Evolutionary conservation across 2,329 filamentous ascomycete species (phyloP).

Genomic region (Alternaria metachromatica): DNA sequence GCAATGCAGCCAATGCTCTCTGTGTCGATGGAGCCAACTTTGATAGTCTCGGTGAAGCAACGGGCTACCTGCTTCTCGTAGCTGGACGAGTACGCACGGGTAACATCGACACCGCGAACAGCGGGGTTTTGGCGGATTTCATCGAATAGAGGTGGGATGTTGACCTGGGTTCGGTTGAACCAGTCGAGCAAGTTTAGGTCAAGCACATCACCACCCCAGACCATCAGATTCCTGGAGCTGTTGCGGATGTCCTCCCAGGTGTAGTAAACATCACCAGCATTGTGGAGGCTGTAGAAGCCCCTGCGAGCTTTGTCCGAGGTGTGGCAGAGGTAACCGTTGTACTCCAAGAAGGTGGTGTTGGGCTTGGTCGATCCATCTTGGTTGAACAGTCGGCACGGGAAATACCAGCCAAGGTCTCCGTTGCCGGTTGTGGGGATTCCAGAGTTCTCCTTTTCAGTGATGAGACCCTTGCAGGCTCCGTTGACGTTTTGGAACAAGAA

Average conservation of each 20-base stretch:
- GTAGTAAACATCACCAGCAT: constrained; percentile 88
- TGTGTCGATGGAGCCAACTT: constrained; percentile 93
- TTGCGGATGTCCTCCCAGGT: constrained; percentile 96
- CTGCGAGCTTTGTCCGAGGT: constrained; percentile 73
- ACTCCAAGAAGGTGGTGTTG: constrained; percentile 76
- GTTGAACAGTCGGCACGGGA: constrained; percentile 89
- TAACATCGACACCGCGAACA: constrained; percentile 85
- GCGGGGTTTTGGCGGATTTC: constrained; percentile 74
- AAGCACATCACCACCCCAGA: constrained; percentile 92
- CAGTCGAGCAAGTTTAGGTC: constrained; percentile 87
- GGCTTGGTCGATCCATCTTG: constrained; percentile 86
- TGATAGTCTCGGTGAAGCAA: constrained; percentile 92
- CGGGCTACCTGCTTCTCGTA: constrained; percentile 81
- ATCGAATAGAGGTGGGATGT: constrained; percentile 77
- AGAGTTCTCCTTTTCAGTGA: constrained; percentile 73
- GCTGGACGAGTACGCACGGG: constrained; percentile 80
- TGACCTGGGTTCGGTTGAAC: constrained; percentile 85
- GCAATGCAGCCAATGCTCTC: constrained; percentile 97
- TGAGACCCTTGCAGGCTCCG: constrained; percentile 90
- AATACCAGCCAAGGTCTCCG: constrained; percentile 88
- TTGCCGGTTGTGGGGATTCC: constrained; percentile 78
- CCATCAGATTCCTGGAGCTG: constrained; percentile 83
- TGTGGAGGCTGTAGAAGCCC: constrained; percentile 75
- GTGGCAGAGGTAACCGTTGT: constrained; percentile 88
- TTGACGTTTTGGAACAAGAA: constrained; percentile 99